Evolutionary conservation across 805 yeast species (phyloP).

Genomic region (Candida patagonica): DNA sequence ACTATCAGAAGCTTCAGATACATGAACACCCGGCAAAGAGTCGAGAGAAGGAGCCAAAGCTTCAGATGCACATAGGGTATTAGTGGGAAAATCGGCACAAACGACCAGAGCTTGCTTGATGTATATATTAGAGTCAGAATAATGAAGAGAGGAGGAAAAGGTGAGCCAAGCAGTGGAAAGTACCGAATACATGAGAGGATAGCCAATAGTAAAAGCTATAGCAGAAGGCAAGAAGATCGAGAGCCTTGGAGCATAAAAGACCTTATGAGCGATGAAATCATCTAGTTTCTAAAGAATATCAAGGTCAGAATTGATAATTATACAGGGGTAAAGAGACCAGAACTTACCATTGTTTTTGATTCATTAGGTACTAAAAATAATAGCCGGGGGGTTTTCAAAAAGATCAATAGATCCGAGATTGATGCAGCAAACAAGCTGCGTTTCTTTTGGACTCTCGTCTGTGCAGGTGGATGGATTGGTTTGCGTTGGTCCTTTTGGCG

Average conservation of each 20-base stretch:
- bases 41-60: slow-evolving; percentile 1
- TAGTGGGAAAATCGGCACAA: slow-evolving; percentile 7
- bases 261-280: slow-evolving; percentile 6
- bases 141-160: slow-evolving; percentile 10
- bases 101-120: slow-evolving; percentile 31
- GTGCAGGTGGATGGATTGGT: too few relatives aligned
- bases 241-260: slow-evolving; percentile 1
- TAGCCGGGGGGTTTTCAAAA: too few relatives aligned
- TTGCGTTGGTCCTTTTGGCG: too few relatives aligned
- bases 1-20: not conserved
- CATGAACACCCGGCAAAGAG: not conserved
- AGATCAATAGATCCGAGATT: too few relatives aligned
- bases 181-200: slow-evolving; percentile 39
- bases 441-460: too few relatives aligned
- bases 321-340: too few relatives aligned
- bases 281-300: too few relatives aligned
- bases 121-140: slow-evolving; percentile 17
- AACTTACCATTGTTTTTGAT: too few relatives aligned
- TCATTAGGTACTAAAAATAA: too few relatives aligned
- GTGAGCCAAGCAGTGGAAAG: slow-evolving; percentile 15
- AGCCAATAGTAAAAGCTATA: slow-evolving; percentile 38
- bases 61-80: not conserved
- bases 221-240: slow-evolving; percentile 41
- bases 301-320: too few relatives aligned
- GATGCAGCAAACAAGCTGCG: too few relatives aligned